phyloP scores from a whole-genome alignment of 2,329 filamentous ascomycete genomes.

The Ceratocystis huliohia region DNA sequence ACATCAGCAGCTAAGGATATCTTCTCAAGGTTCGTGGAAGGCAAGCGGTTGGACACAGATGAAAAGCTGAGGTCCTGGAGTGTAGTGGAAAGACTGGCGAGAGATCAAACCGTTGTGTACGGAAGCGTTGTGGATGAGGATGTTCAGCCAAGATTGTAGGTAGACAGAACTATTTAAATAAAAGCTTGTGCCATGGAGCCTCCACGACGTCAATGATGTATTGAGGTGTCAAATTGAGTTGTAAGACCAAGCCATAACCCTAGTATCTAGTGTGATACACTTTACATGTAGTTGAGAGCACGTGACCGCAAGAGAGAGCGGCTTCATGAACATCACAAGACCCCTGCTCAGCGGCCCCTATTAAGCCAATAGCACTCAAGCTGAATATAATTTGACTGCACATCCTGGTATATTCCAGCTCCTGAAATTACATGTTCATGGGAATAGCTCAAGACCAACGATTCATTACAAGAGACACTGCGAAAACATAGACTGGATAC shows the following conservation, averaged over 20 bases:
- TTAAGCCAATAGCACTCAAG: no score
- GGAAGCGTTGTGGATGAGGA: constrained; percentile 15
- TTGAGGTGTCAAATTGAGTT: not conserved
- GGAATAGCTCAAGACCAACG: no score
- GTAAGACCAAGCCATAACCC: not conserved
- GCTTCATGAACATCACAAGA: no score
- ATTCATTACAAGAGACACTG: no score
- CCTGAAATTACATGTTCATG: no score
- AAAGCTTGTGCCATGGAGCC: not conserved
- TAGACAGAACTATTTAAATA: not conserved
- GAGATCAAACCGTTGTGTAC: constrained; percentile 21
- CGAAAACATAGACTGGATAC: no score
- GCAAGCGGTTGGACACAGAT: constrained; percentile 21
- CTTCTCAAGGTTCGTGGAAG: constrained; percentile 30
- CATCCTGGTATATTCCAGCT: no score
- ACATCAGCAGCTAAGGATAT: constrained; percentile 30
- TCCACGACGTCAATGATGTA: not conserved
- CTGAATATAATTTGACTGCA: no score
- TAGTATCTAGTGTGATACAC: no score
- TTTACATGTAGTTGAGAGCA: no score
- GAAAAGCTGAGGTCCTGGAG: constrained; percentile 1
- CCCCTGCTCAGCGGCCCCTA: no score
- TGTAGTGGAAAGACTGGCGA: constrained; percentile 11
- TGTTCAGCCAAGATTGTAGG: constrained; percentile 13
- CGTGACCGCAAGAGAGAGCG: no score